Percentiles rank a stretch among this genome's conserved stretches.
phyloP scores from a whole-genome alignment of 257 asterid genomes.

The Thymus quinquecostatus region DNA sequence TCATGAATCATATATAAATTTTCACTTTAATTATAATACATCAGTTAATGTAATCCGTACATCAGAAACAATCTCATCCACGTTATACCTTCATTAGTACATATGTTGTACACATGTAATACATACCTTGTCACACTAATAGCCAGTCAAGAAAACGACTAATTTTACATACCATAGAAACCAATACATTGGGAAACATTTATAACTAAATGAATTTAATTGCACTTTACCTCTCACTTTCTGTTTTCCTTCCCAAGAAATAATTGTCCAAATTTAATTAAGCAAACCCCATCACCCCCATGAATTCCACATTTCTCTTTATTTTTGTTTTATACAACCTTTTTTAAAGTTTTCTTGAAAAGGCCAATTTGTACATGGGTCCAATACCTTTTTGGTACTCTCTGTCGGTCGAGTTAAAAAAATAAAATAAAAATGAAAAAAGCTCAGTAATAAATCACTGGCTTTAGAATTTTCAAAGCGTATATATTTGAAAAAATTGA shows the following conservation, averaged over 20 bases:
- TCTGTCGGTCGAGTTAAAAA: slow-evolving; percentile 47
- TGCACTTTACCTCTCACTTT: slow-evolving; percentile 30
- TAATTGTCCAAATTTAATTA: slow-evolving; percentile 25
- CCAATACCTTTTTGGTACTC: slow-evolving; percentile 34
- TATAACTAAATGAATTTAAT: slow-evolving; percentile 20
- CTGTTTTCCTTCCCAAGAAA: slow-evolving; percentile 29
- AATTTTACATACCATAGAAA: slow-evolving; percentile 14
- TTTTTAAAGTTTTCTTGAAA: slow-evolving; percentile 26
- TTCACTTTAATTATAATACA: too few relatives aligned
- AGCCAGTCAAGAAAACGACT: slow-evolving; percentile 28
- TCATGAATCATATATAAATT: too few relatives aligned
- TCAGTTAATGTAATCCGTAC: too few relatives aligned
- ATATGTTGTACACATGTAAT: neutral
- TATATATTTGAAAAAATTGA: slow-evolving; percentile 1
- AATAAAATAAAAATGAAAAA: neutral
- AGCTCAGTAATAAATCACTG: neutral
- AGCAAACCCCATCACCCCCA: slow-evolving; percentile 28
- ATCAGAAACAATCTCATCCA: too few relatives aligned
- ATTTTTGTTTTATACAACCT: slow-evolving; percentile 9
- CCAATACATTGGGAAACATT: slow-evolving; percentile 26
- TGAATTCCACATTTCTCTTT: slow-evolving; percentile 28
- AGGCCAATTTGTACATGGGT: slow-evolving; percentile 34
- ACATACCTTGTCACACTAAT: neutral
- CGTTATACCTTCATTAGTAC: too few relatives aligned
- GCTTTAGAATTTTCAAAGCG: neutral